A percentile compares a stretch with the other conserved stretches of the same genome.
phyloP scores from a whole-genome alignment of 2,329 filamentous ascomycete species.

The Monilinia laxa region DNA sequence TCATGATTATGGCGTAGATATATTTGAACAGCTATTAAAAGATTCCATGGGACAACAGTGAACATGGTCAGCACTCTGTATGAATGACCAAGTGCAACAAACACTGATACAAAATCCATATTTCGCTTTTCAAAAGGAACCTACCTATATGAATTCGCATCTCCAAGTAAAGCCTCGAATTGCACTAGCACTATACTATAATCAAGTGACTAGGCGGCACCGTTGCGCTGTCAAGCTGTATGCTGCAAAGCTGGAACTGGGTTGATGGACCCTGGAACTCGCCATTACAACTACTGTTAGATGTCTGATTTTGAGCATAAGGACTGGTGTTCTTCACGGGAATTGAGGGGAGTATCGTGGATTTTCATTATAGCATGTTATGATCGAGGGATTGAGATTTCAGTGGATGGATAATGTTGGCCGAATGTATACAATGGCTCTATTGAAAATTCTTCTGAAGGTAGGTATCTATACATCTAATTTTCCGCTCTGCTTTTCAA shows the following conservation, averaged over 20 bases:
- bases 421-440: neutral
- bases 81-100: neutral
- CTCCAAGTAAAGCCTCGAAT: too few species aligned
- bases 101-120: too few species aligned
- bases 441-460: neutral
- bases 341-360: neutral
- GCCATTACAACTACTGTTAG: neutral
- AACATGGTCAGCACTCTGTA: too few species aligned
- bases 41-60: neutral
- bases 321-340: neutral
- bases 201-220: neutral
- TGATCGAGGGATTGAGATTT: neutral
- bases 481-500: neutral
- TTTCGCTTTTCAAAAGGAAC: too few species aligned
- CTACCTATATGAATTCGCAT: too few species aligned
- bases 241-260: neutral
- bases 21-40: neutral
- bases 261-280: neutral
- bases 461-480: constrained; percentile 12
- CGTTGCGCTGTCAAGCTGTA: neutral
- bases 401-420: neutral
- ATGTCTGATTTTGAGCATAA: neutral
- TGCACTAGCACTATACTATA: too few species aligned
- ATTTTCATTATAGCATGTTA: neutral
- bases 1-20: neutral